These are phyloP conservation scores for Amphibolis antarctica DNA, from an alignment of 106 monocot genomes.

Conservation along the genomic window DNA sequence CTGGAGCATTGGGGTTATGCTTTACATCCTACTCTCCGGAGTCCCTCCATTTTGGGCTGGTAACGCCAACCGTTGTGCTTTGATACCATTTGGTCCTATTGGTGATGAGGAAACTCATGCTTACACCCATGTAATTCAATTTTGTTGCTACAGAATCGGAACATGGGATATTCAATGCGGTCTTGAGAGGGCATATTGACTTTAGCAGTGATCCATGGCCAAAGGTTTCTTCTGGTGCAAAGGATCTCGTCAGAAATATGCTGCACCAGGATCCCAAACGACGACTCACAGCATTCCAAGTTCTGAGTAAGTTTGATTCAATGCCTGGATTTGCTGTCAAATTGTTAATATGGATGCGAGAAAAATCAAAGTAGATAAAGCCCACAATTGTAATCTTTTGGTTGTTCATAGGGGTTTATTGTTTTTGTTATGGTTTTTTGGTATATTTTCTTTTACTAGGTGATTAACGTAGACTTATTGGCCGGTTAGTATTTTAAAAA, in stretches of 20 bases:
- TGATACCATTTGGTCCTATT: neutral
- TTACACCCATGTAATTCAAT: neutral
- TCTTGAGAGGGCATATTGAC: slow-evolving; percentile 34
- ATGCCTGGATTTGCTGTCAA: too few species aligned
- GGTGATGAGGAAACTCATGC: too few species aligned
- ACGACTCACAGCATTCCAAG: slow-evolving; percentile 33
- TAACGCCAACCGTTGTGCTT: neutral
- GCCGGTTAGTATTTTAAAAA: neutral
- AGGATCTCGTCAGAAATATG: slow-evolving; percentile 46
- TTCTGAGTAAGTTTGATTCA: slow-evolving; percentile 28
- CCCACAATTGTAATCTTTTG: too few species aligned
- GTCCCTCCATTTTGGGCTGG: slow-evolving; percentile 53
- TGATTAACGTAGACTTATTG: too few species aligned
- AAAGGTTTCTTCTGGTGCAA: slow-evolving; percentile 31
- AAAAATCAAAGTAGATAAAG: too few species aligned
- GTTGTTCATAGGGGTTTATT: too few species aligned
- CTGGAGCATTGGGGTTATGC: slow-evolving; percentile 50
- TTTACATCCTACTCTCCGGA: slow-evolving; percentile 37
- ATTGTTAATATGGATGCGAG: too few species aligned
- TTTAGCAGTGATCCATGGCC: slow-evolving; percentile 49
- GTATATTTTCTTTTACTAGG: too few species aligned
- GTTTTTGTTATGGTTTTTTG: too few species aligned
- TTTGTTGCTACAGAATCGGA: slow-evolving; percentile 27
- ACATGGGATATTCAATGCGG: slow-evolving; percentile 44
- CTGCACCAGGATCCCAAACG: slow-evolving; percentile 32